These are phyloP conservation scores for Leptographium flavum DNA, from an alignment of 2,329 filamentous ascomycete genomes.

Conservation along the genomic window DNA sequence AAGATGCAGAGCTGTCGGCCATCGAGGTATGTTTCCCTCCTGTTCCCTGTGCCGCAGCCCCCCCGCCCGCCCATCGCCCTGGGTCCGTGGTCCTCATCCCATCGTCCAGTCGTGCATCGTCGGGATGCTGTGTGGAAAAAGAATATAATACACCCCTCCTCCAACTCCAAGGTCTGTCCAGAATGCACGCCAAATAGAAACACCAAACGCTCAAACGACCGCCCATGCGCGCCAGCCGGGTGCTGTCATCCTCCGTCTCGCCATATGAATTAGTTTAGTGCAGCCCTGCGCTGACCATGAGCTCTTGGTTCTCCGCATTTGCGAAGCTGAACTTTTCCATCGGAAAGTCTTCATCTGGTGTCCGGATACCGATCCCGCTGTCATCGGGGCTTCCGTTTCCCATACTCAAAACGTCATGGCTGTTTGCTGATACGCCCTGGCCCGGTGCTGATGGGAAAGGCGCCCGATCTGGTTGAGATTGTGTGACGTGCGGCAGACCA, in stretches of 20 bases:
- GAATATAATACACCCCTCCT: constrained; percentile 3
- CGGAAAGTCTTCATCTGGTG: constrained; percentile 49
- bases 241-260: background rate
- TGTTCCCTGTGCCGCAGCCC: background rate
- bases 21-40: constrained; percentile 1
- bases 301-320: constrained; percentile 13
- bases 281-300: constrained; percentile 16
- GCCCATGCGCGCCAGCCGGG: background rate
- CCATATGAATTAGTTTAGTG: constrained; percentile 1
- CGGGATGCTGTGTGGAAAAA: constrained; percentile 4
- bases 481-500: constrained; percentile 27
- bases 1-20: background rate
- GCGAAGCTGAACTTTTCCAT: constrained; percentile 40
- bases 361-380: constrained; percentile 59
- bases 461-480: constrained; percentile 34
- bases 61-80: background rate
- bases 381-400: constrained; percentile 46
- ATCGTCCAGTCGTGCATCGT: constrained; percentile 12
- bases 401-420: constrained; percentile 29
- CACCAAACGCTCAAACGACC: background rate
- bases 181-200: background rate
- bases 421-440: constrained; percentile 16
- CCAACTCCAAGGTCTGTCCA: constrained; percentile 8
- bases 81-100: constrained; percentile 8
- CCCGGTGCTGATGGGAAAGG: constrained; percentile 32